Base-by-base conservation (phyloP, 176 grass and related monocot genomes). In the Echinochloa phyllopogon region DNA sequence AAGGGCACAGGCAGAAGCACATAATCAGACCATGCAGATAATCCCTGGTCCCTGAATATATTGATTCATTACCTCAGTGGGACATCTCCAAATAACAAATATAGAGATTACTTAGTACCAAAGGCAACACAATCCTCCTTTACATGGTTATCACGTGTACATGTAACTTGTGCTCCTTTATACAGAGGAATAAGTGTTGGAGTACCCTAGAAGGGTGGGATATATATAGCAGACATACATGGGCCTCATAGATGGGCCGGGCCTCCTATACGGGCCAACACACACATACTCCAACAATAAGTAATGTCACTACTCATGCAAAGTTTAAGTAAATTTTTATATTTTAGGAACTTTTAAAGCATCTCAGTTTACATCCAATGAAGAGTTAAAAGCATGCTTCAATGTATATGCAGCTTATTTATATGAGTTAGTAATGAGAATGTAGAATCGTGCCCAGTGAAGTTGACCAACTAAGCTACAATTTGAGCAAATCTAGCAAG, bases 141-240 rank as follows among this genome's bases (percentile, higher is more conserved):
- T 42, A 77, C 55, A 77, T 7, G 18, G 18, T 55, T 55, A 55
- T 62, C 15, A 29, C 15, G 42, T 68, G 39, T 17, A 79, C 37
- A 42, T 68, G 20, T n/a, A 79, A 17, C 61, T 74, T 74, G 60
- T 24, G 56, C 41, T 79, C 83, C 61, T 63, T 79, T 75, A 48
- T 82, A 82, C 37, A 82, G 11, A 47, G 3, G 7, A 52, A 59
- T 24, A 33, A n/a, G n/a, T n/a, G n/a, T n/a, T n/a, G n/a, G n/a
- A n/a, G n/a, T n/a, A n/a, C n/a, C n/a, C n/a, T n/a, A n/a, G n/a
- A n/a, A n/a, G n/a, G n/a, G n/a, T n/a, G n/a, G n/a, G n/a, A n/a
- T n/a, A n/a, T n/a, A n/a, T n/a, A n/a, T n/a, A n/a, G n/a, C n/a
- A n/a, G n/a, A n/a, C n/a, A n/a, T n/a, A n/a, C n/a, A n/a, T n/a